Conservation (phyloP, 139 green algal genomes). For the Chlorella sp. region DNA sequence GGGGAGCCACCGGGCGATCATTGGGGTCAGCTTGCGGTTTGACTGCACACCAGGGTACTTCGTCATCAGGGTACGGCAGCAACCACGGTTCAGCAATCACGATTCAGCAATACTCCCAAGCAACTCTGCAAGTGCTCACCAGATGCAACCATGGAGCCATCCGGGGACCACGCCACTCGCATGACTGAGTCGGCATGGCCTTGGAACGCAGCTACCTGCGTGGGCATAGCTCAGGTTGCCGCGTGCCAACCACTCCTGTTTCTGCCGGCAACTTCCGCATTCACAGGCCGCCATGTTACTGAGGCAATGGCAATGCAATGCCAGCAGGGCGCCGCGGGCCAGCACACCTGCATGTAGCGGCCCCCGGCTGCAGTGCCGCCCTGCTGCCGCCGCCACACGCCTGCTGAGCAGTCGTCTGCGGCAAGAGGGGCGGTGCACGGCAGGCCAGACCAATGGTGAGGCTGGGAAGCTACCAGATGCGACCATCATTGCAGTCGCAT, state of each 20-base stretch:
- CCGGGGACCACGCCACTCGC: slow-evolving; percentile 15
- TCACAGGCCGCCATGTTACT: too few relatives aligned
- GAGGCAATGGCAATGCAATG: too few relatives aligned
- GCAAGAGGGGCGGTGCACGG: not conserved
- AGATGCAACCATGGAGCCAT: slow-evolving; percentile 15
- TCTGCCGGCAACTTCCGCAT: too few relatives aligned
- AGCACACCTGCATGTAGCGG: slow-evolving; percentile 27
- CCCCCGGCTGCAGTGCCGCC: not conserved
- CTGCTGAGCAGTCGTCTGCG: slow-evolving; percentile 19
- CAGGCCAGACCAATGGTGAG: not conserved
- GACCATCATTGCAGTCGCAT: not conserved
- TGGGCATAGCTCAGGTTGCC: too few relatives aligned
- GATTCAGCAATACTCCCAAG: too few relatives aligned
- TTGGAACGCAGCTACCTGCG: not conserved
- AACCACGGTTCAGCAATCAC: too few relatives aligned
- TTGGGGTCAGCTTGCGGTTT: too few relatives aligned
- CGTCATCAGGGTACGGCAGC: too few relatives aligned
- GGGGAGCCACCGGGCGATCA: not conserved
- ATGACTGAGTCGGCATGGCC: slow-evolving; percentile 21
- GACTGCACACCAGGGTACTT: too few relatives aligned
- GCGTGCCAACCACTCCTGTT: too few relatives aligned
- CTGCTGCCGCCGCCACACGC: slow-evolving; percentile 15
- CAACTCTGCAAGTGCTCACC: too few relatives aligned
- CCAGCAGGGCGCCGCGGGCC: too few relatives aligned
- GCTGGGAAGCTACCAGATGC: not conserved